phyloP scores from a whole-genome alignment of 306 rosid species.

The Dalbergia cochinchinensis region DNA sequence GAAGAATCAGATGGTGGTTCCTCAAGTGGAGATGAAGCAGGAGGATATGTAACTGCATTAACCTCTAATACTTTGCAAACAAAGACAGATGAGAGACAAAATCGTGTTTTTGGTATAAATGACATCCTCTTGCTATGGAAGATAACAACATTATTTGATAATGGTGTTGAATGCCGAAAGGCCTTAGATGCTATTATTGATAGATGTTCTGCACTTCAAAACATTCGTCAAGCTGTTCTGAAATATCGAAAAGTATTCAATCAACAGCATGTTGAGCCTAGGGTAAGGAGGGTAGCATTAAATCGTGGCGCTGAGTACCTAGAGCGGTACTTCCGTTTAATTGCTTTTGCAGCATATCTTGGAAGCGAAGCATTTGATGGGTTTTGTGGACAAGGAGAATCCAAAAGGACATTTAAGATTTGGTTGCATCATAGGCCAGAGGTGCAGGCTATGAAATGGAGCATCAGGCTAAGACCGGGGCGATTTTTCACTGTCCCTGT shows the following conservation, averaged over 20 bases:
- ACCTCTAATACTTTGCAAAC: slow-evolving; percentile 46
- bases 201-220: slow-evolving; percentile 92
- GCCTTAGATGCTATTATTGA: slow-evolving; percentile 92
- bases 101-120: slow-evolving; percentile 82
- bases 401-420: slow-evolving; percentile 78
- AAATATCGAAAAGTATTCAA: slow-evolving; percentile 78
- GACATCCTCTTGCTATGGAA: slow-evolving; percentile 91
- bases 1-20: slow-evolving; percentile 67
- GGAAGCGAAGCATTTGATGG: slow-evolving; percentile 95
- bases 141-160: slow-evolving; percentile 87
- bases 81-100: slow-evolving; percentile 59
- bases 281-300: slow-evolving; percentile 92
- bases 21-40: slow-evolving; percentile 82
- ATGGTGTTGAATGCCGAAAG: slow-evolving; percentile 89
- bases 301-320: slow-evolving; percentile 91
- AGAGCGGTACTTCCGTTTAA: slow-evolving; percentile 89
- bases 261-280: slow-evolving; percentile 87
- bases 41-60: slow-evolving; percentile 49
- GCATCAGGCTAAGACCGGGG: slow-evolving; percentile 89
- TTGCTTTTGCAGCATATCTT: slow-evolving; percentile 95
- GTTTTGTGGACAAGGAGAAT: slow-evolving; percentile 76
- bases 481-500: slow-evolving; percentile 87
- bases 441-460: slow-evolving; percentile 95
- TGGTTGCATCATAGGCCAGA: slow-evolving; percentile 91
- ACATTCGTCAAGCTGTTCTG: slow-evolving; percentile 91